Percentiles rank a stretch among this genome's conserved stretches.
These are phyloP conservation scores for Xylaria nigripes DNA, from an alignment of 495 filamentous ascomycete species.

Conservation along the genomic window DNA sequence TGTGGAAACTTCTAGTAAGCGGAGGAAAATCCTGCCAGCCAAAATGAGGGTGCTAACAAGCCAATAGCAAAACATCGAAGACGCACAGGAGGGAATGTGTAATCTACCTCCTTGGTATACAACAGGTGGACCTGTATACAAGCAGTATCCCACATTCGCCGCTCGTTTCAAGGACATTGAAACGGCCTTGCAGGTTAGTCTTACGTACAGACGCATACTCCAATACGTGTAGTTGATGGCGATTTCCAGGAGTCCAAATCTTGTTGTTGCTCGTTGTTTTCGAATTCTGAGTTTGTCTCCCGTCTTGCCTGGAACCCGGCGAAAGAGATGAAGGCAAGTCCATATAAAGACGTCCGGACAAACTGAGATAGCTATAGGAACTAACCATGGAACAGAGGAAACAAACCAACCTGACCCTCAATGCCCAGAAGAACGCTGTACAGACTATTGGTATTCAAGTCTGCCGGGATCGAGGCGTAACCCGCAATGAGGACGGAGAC, in stretches of 20 bases:
- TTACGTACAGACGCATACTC: background rate
- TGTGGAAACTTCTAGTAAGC: background rate
- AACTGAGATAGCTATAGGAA: background rate
- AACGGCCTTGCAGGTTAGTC: background rate
- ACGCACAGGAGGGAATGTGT: background rate
- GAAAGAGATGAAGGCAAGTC: background rate
- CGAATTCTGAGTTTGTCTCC: background rate
- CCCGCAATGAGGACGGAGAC: background rate
- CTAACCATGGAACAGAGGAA: background rate
- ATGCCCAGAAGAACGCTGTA: background rate
- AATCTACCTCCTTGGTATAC: background rate
- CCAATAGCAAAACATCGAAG: background rate
- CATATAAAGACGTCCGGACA: background rate
- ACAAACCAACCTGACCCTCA: background rate
- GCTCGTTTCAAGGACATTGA: background rate
- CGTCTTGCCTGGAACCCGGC: conserved; percentile 1
- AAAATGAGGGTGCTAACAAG: background rate
- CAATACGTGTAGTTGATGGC: background rate
- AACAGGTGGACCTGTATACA: background rate
- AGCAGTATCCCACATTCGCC: background rate
- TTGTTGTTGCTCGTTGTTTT: background rate
- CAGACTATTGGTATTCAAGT: background rate
- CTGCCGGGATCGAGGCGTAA: background rate
- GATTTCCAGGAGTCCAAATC: background rate
- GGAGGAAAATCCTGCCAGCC: background rate